Conservation (phyloP, 192 early-diverging fungal genomes). For the Backusella mclennaniae region DNA sequence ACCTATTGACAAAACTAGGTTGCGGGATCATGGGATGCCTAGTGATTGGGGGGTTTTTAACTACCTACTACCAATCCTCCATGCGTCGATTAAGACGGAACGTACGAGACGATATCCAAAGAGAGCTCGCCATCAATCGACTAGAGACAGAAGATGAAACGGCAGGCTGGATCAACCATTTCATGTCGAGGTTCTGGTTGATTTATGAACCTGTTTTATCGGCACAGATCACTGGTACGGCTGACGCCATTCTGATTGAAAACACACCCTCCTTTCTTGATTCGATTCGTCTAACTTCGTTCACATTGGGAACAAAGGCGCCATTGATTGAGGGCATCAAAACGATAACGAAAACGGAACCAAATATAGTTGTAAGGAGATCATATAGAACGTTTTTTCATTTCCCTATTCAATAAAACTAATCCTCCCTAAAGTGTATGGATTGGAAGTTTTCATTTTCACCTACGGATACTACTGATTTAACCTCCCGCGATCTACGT, state of each 20-base stretch:
- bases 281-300: constrained; percentile 67
- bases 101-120: constrained; percentile 65
- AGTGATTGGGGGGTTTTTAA: constrained; percentile 42
- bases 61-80: constrained; percentile 72
- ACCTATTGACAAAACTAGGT: constrained; percentile 23
- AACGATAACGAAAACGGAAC: constrained; percentile 70
- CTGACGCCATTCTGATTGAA: constrained; percentile 71
- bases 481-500: constrained; percentile 64
- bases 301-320: constrained; percentile 79
- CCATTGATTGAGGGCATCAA: constrained; percentile 69
- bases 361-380: constrained; percentile 61
- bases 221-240: constrained; percentile 64
- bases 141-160: constrained; percentile 56
- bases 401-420: not conserved
- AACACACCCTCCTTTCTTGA: constrained; percentile 79
- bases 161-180: constrained; percentile 87
- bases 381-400: constrained; percentile 7
- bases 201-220: constrained; percentile 87
- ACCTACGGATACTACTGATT: constrained; percentile 75
- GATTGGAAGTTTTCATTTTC: constrained; percentile 86
- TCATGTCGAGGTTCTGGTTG: constrained; percentile 83
- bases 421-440: constrained; percentile 60
- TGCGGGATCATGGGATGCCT: constrained; percentile 33
- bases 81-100: constrained; percentile 65
- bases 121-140: constrained; percentile 54